phyloP scores from a whole-genome alignment of 331 rosid species.

The Malus hybrid region DNA sequence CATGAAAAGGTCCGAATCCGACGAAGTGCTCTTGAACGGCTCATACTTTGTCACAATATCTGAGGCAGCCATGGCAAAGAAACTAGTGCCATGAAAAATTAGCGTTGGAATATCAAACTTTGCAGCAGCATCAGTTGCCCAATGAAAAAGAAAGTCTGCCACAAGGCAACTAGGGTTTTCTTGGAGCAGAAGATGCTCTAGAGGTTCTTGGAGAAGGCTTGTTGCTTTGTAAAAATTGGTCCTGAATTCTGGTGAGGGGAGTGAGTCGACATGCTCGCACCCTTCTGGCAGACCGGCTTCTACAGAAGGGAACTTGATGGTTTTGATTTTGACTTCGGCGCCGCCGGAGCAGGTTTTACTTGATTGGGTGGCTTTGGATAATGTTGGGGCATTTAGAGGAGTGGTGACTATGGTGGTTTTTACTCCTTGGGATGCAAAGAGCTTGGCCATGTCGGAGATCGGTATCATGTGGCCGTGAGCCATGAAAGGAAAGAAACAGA shows the following conservation, averaged over 20 bases:
- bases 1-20: slow-evolving; percentile 23
- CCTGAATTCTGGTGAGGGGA: neutral
- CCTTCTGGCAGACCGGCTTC: slow-evolving; percentile 10
- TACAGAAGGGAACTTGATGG: neutral
- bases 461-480: slow-evolving; percentile 17
- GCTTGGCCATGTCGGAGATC: slow-evolving; percentile 14
- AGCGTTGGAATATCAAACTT: slow-evolving; percentile 40
- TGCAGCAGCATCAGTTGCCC: slow-evolving; percentile 40
- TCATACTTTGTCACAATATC: slow-evolving; percentile 7
- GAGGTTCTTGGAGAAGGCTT: slow-evolving; percentile 5
- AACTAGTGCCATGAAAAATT: slow-evolving; percentile 31
- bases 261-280: neutral
- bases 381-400: neutral
- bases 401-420: neutral
- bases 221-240: slow-evolving; percentile 4
- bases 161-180: slow-evolving; percentile 31
- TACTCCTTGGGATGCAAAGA: slow-evolving; percentile 4
- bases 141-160: slow-evolving; percentile 33
- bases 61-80: slow-evolving; percentile 25
- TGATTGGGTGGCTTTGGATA: neutral
- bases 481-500: slow-evolving; percentile 10
- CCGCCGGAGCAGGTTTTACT: neutral
- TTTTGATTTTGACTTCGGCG: neutral
- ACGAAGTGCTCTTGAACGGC: slow-evolving; percentile 25
- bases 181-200: slow-evolving; percentile 20